phyloP scores from a whole-genome alignment of 768 basidiomycete species.

The Astraeus odoratus region DNA sequence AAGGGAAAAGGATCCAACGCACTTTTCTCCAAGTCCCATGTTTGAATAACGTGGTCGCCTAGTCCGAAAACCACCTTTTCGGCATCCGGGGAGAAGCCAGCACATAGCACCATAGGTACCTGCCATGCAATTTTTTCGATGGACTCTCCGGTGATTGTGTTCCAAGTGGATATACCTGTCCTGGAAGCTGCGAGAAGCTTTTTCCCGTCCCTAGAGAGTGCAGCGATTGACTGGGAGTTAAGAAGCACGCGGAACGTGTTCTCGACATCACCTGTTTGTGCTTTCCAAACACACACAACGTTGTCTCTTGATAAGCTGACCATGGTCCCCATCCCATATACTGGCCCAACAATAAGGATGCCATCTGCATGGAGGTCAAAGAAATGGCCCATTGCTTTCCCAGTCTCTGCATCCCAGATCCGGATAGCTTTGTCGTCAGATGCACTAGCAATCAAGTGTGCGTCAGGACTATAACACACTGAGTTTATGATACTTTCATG shows the following conservation, averaged over 20 bases:
- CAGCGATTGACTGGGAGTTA: background rate
- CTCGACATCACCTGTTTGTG: background rate
- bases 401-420: slow-evolving; percentile 7
- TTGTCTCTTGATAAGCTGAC: slow-evolving; percentile 9
- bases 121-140: background rate
- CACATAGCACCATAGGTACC: background rate
- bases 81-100: slow-evolving; percentile 6
- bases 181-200: background rate
- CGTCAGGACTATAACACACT: slow-evolving; percentile 2
- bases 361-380: slow-evolving; percentile 1
- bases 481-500: slow-evolving; percentile 4
- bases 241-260: background rate
- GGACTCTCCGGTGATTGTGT: background rate
- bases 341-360: background rate
- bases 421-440: slow-evolving; percentile 7
- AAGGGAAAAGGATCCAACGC: background rate
- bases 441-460: slow-evolving; percentile 1
- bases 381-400: background rate
- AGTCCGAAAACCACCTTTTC: slow-evolving; percentile 7
- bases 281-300: slow-evolving; percentile 6
- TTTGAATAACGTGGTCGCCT: slow-evolving; percentile 6
- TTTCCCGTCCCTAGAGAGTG: background rate
- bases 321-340: slow-evolving; percentile 3
- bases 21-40: slow-evolving; percentile 6
- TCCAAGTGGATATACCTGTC: background rate